phyloP scores from a whole-genome alignment of 1,284 basidiomycete genomes.

The Ganoderma resinaceum region DNA sequence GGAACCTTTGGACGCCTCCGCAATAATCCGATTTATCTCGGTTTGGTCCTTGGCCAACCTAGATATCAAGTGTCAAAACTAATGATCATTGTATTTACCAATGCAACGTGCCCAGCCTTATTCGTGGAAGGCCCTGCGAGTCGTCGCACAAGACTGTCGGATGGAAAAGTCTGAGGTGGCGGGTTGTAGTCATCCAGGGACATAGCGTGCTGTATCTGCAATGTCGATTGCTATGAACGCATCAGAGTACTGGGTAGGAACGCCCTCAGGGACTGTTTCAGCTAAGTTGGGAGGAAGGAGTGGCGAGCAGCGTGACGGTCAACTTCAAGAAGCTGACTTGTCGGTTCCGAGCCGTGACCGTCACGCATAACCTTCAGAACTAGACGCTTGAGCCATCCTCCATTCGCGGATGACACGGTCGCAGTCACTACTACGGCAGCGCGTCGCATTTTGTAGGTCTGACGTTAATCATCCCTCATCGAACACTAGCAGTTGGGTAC shows the following conservation, averaged over 20 bases:
- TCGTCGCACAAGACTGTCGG: slow-evolving; percentile 72
- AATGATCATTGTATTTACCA: neutral
- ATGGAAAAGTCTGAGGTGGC: slow-evolving; percentile 49
- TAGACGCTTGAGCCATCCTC: too few species aligned
- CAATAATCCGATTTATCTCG: slow-evolving; percentile 82
- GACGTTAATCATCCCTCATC: too few species aligned
- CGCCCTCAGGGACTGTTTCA: neutral
- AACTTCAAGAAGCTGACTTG: too few species aligned
- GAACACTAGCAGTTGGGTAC: too few species aligned
- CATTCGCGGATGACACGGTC: too few species aligned
- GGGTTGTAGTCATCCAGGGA: slow-evolving; percentile 6
- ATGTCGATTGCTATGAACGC: neutral
- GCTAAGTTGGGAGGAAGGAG: neutral
- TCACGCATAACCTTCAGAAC: too few species aligned
- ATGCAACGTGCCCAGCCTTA: slow-evolving; percentile 69
- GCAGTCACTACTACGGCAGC: too few species aligned
- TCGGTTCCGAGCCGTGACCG: too few species aligned
- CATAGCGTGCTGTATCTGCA: neutral
- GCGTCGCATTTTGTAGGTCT: too few species aligned
- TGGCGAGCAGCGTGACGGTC: neutral
- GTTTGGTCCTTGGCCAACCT: slow-evolving; percentile 80
- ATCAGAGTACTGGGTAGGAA: neutral
- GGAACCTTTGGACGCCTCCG: slow-evolving; percentile 83
- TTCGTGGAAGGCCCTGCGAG: slow-evolving; percentile 80
- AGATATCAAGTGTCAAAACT: slow-evolving; percentile 1